Conservation (phyloP, 257 asterid genomes). For the Knoxia roxburghii region DNA sequence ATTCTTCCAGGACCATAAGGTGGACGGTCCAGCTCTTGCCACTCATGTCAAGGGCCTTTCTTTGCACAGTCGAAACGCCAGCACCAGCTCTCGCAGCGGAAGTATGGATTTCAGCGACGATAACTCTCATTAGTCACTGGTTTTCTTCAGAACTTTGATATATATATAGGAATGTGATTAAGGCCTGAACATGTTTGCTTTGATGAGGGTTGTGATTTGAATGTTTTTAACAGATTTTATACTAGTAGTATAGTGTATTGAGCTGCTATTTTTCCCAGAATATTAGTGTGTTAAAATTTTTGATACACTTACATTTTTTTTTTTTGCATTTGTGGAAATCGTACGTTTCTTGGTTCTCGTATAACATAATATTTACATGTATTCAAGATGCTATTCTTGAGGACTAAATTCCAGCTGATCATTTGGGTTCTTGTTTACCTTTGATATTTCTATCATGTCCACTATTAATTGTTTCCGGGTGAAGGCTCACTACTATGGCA, state of each 20-base stretch:
- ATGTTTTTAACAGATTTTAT: neutral
- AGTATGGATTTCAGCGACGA: slow-evolving; percentile 72
- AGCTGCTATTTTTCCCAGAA: no score
- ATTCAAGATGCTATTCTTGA: no score
- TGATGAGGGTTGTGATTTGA: neutral
- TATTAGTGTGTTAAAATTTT: no score
- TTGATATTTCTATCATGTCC: no score
- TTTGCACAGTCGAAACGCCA: slow-evolving; percentile 72
- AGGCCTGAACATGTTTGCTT: slow-evolving; percentile 1
- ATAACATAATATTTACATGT: no score
- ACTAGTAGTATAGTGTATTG: neutral
- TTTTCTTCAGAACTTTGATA: neutral
- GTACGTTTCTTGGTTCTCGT: neutral
- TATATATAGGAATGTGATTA: neutral
- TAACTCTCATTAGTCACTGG: neutral
- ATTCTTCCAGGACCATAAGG: slow-evolving; percentile 70
- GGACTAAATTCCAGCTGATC: no score
- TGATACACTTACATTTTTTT: neutral
- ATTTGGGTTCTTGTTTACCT: no score
- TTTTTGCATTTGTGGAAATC: neutral
- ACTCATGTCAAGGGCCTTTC: slow-evolving; percentile 66
- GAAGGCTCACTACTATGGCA: no score
- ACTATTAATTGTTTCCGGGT: no score
- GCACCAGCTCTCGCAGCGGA: slow-evolving; percentile 62
- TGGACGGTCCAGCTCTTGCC: slow-evolving; percentile 44